Base-by-base conservation (phyloP, 2,329 filamentous ascomycete species). In the Aphanocladium album region DNA sequence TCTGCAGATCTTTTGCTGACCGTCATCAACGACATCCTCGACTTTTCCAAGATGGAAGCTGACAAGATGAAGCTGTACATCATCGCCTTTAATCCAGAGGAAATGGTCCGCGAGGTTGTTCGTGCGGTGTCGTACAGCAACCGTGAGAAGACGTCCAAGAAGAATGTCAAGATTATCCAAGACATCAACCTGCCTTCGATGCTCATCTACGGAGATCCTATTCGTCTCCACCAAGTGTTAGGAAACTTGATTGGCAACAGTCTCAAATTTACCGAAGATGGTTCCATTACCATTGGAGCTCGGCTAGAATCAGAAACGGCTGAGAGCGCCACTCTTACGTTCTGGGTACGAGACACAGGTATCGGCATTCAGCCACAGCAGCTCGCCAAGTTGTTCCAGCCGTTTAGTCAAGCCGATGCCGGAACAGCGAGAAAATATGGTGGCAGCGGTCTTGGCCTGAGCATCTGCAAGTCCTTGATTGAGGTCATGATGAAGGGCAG, bases 21-120 rank as follows among this genome's bases (percentile, higher is more conserved):
- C 0, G 91, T 97, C 52, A 97, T 97, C 76, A 97, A 97, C 70
- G 93, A 98, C 70, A 96, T 97, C 57, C 80, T 97, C 5, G 93
- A 98, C 74, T 96, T 96, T 71, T 96, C 92, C 30, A 96, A 96
- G 73, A 91, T 95, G 77, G 91, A 96, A 72, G 91, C 89, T 2
- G 90, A 93, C 67, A 89, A 91, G 72, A 87, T 96, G 78, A 91
- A 95, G 71, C 83, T 93, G 1, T 90, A 90, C 70, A 82, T 87
- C 62, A 87, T 86, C 59, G 84, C 84, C 8, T 88, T 88, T 73
- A 88, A 86, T 65, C 84, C 86, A 0, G 81, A 84, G 65, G 85
- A 87, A 69, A 86, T 88, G 82, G 80, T 89, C 41, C 80, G 83
- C 4, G 86, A 88, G 68, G 85, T 88, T 12, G 84, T 89, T 17